Percentiles rank a stretch among this genome's conserved stretches.
Conservation (phyloP, 1,139 yeast genomes). For the Candida pseudoviswanathii region DNA sequence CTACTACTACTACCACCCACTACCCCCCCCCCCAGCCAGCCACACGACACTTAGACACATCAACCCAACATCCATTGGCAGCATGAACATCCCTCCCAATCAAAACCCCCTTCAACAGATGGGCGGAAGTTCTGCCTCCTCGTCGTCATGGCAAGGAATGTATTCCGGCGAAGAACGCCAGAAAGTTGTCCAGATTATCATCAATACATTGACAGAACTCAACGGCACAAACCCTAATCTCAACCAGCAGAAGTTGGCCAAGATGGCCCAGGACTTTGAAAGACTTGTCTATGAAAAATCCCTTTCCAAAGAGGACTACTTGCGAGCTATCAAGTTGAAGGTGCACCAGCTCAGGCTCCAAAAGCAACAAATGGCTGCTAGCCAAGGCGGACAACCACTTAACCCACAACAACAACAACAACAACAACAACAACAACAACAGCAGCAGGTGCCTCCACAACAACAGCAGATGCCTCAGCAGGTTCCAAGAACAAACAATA, state of each 20-base stretch:
- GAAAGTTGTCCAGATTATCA: slow-evolving; percentile 42
- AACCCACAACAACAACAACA: slow-evolving; percentile 12
- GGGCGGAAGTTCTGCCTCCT: slow-evolving; percentile 4
- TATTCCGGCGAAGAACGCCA: slow-evolving; percentile 45
- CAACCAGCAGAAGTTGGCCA: slow-evolving; percentile 41
- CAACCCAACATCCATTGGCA: neutral
- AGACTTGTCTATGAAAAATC: slow-evolving; percentile 44
- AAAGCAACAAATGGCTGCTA: slow-evolving; percentile 12
- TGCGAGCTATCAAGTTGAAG: slow-evolving; percentile 41
- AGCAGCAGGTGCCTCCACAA: slow-evolving; percentile 12
- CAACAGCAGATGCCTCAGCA: slow-evolving; percentile 11
- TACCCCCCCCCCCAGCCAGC: no score
- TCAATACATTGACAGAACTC: slow-evolving; percentile 42
- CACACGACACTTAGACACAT: neutral
- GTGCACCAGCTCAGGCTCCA: slow-evolving; percentile 36
- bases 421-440: slow-evolving; percentile 11
- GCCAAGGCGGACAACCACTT: slow-evolving; percentile 8
- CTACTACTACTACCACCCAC: no score
- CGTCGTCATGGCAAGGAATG: slow-evolving; percentile 38
- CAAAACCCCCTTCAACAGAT: slow-evolving; percentile 5
- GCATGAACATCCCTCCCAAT: slow-evolving; percentile 11
- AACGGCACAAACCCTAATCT: slow-evolving; percentile 36
- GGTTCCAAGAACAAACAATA: slow-evolving; percentile 2
- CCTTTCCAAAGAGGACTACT: slow-evolving; percentile 42
- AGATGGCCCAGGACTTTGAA: slow-evolving; percentile 50